These are phyloP conservation scores for Tephrocybe sp. DNA, from an alignment of 768 basidiomycete species.

Conservation along the genomic window DNA sequence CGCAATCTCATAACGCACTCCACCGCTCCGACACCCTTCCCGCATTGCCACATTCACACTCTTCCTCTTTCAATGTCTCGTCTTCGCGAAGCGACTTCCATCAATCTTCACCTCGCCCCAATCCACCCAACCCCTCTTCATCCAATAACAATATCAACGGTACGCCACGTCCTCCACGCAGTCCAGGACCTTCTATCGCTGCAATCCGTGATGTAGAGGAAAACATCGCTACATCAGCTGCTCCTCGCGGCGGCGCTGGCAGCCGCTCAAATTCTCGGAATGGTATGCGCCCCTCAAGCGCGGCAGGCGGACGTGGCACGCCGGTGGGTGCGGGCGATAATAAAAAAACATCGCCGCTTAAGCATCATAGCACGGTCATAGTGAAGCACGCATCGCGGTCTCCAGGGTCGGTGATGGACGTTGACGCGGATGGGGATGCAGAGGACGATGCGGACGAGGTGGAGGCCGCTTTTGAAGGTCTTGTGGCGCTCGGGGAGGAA, in stretches of 20 bases:
- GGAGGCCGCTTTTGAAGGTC: constrained; percentile 24
- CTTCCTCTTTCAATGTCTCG: constrained; percentile 8
- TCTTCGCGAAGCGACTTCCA: constrained; percentile 7
- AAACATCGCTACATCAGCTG: background rate
- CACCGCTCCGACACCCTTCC: constrained; percentile 19
- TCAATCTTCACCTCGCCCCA: constrained; percentile 2
- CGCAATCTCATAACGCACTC: constrained; percentile 12
- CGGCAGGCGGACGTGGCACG: background rate
- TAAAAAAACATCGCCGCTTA: constrained; percentile 12
- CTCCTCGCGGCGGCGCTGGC: background rate
- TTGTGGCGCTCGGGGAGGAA: constrained; percentile 12
- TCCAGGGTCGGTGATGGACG: constrained; percentile 20
- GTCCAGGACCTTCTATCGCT: constrained; percentile 11
- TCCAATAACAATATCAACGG: constrained; percentile 1
- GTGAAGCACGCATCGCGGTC: constrained; percentile 14
- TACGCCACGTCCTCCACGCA: constrained; percentile 5
- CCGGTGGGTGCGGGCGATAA: background rate
- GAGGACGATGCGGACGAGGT: constrained; percentile 36
- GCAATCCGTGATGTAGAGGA: constrained; percentile 1
- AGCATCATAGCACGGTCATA: constrained; percentile 12
- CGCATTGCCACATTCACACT: constrained; percentile 8
- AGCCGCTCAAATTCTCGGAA: constrained; percentile 11
- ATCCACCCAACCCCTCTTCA: background rate
- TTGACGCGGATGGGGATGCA: constrained; percentile 30
- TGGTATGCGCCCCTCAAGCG: constrained; percentile 3